A percentile compares a stretch with the other conserved stretches of the same genome.
These are phyloP conservation scores for Alternaria incomplexa DNA, from an alignment of 2,329 filamentous ascomycete genomes.

Conservation along the genomic window DNA sequence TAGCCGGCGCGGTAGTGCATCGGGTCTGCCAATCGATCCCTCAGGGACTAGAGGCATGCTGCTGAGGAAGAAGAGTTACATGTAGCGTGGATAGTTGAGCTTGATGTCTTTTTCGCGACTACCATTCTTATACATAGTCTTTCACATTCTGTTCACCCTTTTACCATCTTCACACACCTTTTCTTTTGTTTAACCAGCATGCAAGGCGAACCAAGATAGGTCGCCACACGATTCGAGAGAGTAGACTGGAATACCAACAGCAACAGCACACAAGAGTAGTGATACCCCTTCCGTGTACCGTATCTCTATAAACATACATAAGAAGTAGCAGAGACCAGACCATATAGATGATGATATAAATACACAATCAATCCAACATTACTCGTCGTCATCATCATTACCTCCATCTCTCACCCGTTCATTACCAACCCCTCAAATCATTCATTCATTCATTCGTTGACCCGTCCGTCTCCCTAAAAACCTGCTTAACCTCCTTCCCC, in stretches of 20 bases:
- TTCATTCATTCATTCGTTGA: neutral
- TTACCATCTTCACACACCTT: neutral
- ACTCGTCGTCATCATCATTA: neutral
- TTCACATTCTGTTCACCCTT: neutral
- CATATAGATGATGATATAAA: neutral
- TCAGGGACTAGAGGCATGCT: conserved; percentile 44
- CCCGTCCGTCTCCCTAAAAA: neutral
- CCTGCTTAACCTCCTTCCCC: conserved; percentile 19
- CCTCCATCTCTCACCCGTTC: neutral
- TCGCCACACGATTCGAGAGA: neutral
- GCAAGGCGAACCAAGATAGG: neutral
- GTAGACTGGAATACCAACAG: neutral
- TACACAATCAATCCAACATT: neutral
- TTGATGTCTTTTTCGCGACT: neutral
- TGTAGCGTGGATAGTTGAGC: neutral
- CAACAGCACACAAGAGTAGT: neutral
- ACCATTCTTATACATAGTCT: conserved; percentile 1
- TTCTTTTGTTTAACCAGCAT: neutral
- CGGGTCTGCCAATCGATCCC: conserved; percentile 30
- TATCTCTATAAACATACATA: neutral
- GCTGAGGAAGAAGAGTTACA: conserved; percentile 28
- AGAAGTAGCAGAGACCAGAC: neutral
- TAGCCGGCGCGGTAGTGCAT: conserved; percentile 25
- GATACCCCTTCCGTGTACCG: neutral
- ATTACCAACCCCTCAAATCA: neutral